Percentiles rank a stretch among this genome's conserved stretches.
Conservation (phyloP, 352 stramenopile genomes). For the Aphanomyces astaci region DNA sequence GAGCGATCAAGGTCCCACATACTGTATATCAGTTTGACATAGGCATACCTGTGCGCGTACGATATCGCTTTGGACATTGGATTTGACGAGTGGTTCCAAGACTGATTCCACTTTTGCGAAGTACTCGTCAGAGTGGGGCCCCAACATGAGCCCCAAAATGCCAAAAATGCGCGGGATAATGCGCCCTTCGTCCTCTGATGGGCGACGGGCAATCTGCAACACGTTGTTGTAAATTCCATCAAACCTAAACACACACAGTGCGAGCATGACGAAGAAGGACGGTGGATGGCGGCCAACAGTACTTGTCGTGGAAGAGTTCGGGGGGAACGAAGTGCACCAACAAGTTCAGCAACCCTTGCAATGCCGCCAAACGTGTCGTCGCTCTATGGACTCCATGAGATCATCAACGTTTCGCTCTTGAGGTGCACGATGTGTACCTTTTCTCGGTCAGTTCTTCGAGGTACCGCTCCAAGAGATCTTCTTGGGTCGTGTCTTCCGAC, state of each 20-base stretch:
- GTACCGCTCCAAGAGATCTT: constrained; percentile 51
- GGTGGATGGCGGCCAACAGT: constrained; percentile 6
- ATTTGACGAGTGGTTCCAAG: constrained; percentile 63
- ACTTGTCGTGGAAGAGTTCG: constrained; percentile 69
- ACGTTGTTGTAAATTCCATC: constrained; percentile 43
- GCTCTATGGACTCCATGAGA: constrained; percentile 32
- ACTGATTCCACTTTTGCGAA: constrained; percentile 64
- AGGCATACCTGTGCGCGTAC: constrained; percentile 55
- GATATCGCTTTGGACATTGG: constrained; percentile 37
- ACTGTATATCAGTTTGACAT: too few relatives aligned
- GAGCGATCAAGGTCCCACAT: too few relatives aligned
- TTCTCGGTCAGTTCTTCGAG: constrained; percentile 75
- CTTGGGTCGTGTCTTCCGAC: constrained; percentile 28
- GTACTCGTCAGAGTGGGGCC: constrained; percentile 62
- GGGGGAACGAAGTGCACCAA: constrained; percentile 60
- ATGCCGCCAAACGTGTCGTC: constrained; percentile 57
- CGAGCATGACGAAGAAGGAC: too few relatives aligned
- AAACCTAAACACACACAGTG: constrained; percentile 40
- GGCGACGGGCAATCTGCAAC: constrained; percentile 52
- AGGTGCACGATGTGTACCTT: constrained; percentile 33
- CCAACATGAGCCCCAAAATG: constrained; percentile 68
- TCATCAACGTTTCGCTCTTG: too few relatives aligned
- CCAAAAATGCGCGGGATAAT: constrained; percentile 59
- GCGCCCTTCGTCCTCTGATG: constrained; percentile 60
- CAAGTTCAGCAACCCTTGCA: constrained; percentile 54